A percentile compares a stretch with the other conserved stretches of the same genome.
These are phyloP conservation scores for Carallia brachiata DNA, from an alignment of 345 rosid species.

Conservation along the genomic window DNA sequence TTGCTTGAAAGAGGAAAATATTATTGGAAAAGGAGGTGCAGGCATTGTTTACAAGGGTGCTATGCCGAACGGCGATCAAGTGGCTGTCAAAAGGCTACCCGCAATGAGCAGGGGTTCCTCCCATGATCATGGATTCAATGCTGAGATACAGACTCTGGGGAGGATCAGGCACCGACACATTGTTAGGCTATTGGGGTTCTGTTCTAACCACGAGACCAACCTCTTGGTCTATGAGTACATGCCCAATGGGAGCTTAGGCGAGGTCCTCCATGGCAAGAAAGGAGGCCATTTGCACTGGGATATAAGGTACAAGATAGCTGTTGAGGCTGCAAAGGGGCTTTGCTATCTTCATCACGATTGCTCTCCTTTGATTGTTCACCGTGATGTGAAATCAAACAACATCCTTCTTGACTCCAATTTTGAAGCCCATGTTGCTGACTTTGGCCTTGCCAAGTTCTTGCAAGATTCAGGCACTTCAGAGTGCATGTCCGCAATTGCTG, in stretches of 20 bases:
- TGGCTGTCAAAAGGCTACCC: conserved; percentile 81
- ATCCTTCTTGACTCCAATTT: conserved; percentile 75
- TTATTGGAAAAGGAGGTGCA: conserved; percentile 92
- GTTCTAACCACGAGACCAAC: conserved; percentile 90
- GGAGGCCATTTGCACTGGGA: conserved; percentile 92
- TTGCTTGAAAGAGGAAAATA: conserved; percentile 83
- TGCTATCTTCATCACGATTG: conserved; percentile 92
- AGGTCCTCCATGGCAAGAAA: conserved; percentile 87
- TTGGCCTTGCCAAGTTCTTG: conserved; percentile 87
- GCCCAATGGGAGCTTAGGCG: conserved; percentile 93
- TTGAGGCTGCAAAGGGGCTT: conserved; percentile 85
- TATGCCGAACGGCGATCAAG: conserved; percentile 75
- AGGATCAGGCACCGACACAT: conserved; percentile 85
- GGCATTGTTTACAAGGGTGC: conserved; percentile 82
- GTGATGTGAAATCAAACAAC: conserved; percentile 85
- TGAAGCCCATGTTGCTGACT: conserved; percentile 95
- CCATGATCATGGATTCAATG: conserved; percentile 95
- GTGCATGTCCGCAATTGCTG: conserved; percentile 96
- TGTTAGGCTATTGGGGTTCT: conserved; percentile 75
- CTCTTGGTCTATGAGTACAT: conserved; percentile 82
- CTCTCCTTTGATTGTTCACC: conserved; percentile 80
- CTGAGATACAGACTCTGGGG: conserved; percentile 91
- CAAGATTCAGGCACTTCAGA: conserved; percentile 93
- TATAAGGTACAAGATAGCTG: conserved; percentile 75
- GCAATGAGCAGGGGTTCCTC: conserved; percentile 82